Evolutionary conservation across 495 filamentous ascomycete species (phyloP), one percentile per base, ranked within the genome.

Genomic region (Letharia columbiana): DNA sequence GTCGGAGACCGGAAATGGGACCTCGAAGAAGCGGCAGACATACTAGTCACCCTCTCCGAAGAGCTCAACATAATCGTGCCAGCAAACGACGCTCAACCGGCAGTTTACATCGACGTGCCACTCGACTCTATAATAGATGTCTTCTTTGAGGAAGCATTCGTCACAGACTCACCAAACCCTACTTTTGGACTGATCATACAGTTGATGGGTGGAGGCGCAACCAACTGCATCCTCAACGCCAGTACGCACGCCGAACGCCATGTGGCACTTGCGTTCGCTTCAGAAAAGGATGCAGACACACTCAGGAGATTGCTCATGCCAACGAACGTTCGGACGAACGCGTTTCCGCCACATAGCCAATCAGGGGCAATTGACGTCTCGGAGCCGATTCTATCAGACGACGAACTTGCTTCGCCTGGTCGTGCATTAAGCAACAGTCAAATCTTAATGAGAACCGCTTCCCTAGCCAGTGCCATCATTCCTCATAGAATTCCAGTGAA

Each of bases 61-160:
- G 65, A 65, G 7, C 64, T 73, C 3, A 67, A 31, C n/a, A 68
- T 73, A 23, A 49, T 68, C 12, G 33, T 73, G 44, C 70, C 69
- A 28, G 39, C 65, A 9, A 65, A 61, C 4, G 28, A 44, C 12
- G 41, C 40, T 23, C 52, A 33, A 5, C 39, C 60, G 17, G 63
- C 71, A 13, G n/a, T 62, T 1, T 73, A 71, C 41, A 59, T 73
- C 23, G 71, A 71, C 50, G 35, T 73, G 41, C 65, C 71, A 5
- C 41, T 69, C 33, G 18, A 37, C 18, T 62, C 47, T 13, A 68
- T 68, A 39, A 15, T 10, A 6, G 8, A 41, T 1, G 18, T 60
- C 49, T 54, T 2, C 41, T 11, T 57, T 23, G 35, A 42, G 7
- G 13, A 23, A 15, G 4, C 7, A 35, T 7, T 44, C 4, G 28